A percentile compares a stretch with the other conserved stretches of the same genome.
phyloP scores from a whole-genome alignment of 345 rosid genomes.

The Erodium maritimum region DNA sequence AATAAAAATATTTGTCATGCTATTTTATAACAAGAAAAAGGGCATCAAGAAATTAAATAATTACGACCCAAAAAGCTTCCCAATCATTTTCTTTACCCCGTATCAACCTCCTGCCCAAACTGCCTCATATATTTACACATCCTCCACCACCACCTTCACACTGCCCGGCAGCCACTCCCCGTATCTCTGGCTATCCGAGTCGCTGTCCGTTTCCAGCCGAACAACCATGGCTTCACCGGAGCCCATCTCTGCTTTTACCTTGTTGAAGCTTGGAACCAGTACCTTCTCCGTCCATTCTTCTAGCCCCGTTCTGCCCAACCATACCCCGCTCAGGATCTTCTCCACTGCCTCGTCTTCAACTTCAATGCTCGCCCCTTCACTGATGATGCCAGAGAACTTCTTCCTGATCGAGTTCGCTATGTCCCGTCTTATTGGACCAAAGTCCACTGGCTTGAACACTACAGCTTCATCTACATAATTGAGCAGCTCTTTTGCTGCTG shows the following conservation, averaged over 20 bases:
- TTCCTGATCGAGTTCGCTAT: slow-evolving; percentile 33
- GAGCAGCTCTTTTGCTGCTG: slow-evolving; percentile 39
- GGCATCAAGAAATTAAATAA: slow-evolving; percentile 21
- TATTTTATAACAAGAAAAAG: slow-evolving; percentile 4
- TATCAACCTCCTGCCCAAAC: neutral
- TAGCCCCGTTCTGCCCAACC: slow-evolving; percentile 49
- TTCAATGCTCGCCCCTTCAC: slow-evolving; percentile 27
- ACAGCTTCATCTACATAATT: slow-evolving; percentile 43
- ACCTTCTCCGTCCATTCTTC: slow-evolving; percentile 80
- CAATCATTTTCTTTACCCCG: slow-evolving; percentile 15
- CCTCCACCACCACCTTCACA: slow-evolving; percentile 25
- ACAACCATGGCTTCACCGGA: slow-evolving; percentile 26
- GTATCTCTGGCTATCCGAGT: slow-evolving; percentile 18
- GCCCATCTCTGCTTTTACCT: slow-evolving; percentile 31
- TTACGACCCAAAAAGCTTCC: slow-evolving; percentile 7
- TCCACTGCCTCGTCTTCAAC: slow-evolving; percentile 60
- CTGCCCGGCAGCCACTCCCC: slow-evolving; percentile 56
- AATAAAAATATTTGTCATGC: slow-evolving; percentile 19
- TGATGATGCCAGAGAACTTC: slow-evolving; percentile 28
- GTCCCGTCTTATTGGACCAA: slow-evolving; percentile 29
- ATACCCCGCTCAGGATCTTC: slow-evolving; percentile 54
- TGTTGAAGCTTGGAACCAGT: slow-evolving; percentile 51
- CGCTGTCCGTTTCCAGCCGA: slow-evolving; percentile 41
- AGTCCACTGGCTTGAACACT: slow-evolving; percentile 65
- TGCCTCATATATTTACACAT: slow-evolving; percentile 41